phyloP scores from a whole-genome alignment of 768 basidiomycete genomes.

The Lactifluus rugatus region DNA sequence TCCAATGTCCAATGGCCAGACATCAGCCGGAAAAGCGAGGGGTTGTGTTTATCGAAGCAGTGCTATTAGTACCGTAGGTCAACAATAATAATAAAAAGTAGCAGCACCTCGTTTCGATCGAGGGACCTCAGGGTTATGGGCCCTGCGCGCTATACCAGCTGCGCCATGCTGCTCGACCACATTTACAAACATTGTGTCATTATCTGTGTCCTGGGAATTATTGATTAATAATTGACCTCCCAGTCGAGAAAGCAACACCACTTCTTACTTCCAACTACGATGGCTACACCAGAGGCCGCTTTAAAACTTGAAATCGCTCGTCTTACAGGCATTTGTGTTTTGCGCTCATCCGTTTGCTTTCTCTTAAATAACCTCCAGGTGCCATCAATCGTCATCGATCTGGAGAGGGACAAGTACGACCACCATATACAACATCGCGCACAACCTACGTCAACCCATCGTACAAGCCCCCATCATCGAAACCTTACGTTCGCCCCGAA shows the following conservation, averaged over 20 bases:
- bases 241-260: neutral
- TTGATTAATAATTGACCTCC: conserved; percentile 1
- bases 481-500: conserved; percentile 20
- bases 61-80: too few species aligned
- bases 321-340: conserved; percentile 23
- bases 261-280: conserved; percentile 7
- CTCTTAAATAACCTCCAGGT: conserved; percentile 33
- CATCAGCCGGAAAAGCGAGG: too few species aligned
- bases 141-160: conserved; percentile 22
- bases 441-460: conserved; percentile 51
- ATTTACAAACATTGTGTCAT: neutral
- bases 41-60: too few species aligned
- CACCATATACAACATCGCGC: conserved; percentile 22
- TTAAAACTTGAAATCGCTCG: conserved; percentile 30
- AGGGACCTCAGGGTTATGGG: conserved; percentile 29
- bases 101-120: conserved; percentile 29
- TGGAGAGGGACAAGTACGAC: conserved; percentile 25
- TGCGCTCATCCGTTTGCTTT: neutral
- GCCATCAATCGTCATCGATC: conserved; percentile 68
- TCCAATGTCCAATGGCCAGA: too few species aligned
- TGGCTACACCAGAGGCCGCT: conserved; percentile 24
- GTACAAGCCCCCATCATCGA: conserved; percentile 38
- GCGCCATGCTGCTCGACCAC: conserved; percentile 25
- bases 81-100: conserved; percentile 18
- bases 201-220: neutral